Conservation (phyloP, 441 rosid genomes). For the Hypseocharis bilobata region DNA sequence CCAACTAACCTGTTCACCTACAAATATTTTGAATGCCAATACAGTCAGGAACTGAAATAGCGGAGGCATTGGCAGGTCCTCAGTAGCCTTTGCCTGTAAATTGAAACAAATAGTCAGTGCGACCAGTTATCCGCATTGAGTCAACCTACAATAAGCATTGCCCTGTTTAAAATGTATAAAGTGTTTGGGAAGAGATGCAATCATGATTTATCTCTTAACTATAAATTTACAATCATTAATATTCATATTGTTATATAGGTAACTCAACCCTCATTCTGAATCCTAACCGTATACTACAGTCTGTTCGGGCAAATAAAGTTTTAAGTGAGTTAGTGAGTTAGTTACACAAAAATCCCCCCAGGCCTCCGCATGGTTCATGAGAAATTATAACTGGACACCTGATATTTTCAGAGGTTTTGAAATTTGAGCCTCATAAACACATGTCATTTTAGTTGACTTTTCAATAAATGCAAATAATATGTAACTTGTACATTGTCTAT, state of each 20-base stretch:
- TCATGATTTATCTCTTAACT: neutral
- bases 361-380: no score
- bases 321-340: no score
- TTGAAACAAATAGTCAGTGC: neutral
- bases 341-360: no score
- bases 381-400: no score
- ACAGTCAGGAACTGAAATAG: slow-evolving; percentile 80
- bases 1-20: slow-evolving; percentile 53
- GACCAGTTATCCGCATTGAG: neutral
- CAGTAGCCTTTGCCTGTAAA: slow-evolving; percentile 61
- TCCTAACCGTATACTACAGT: neutral
- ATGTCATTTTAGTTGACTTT: neutral
- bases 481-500: neutral
- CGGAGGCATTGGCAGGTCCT: slow-evolving; percentile 77
- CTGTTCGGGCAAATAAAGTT: no score
- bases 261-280: neutral
- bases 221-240: no score
- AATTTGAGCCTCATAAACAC: neutral
- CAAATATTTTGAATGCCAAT: slow-evolving; percentile 73
- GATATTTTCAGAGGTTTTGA: neutral
- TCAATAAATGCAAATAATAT: neutral
- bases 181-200: neutral
- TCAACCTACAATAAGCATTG: neutral
- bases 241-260: neutral
- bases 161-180: neutral